Conservation (phyloP, 257 asterid species). For the Dorcoceras hygrometricum region DNA sequence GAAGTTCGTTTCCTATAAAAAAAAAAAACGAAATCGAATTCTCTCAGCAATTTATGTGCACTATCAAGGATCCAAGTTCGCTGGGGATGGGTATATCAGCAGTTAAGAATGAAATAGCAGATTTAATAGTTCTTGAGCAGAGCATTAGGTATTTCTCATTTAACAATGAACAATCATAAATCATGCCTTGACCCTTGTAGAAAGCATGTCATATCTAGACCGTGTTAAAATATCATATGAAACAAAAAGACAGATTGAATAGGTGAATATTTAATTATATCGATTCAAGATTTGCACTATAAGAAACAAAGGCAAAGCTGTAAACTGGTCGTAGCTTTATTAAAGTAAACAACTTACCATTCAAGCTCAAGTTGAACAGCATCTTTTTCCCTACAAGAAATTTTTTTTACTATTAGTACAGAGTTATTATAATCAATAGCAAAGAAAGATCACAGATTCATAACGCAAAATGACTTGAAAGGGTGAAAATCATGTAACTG, state of each 20-base stretch:
- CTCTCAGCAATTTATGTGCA: neutral
- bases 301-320: slow-evolving; percentile 14
- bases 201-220: neutral
- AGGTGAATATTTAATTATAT: neutral
- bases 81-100: neutral
- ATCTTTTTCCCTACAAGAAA: slow-evolving; percentile 67
- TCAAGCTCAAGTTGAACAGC: slow-evolving; percentile 89
- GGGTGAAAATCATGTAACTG: slow-evolving; percentile 12
- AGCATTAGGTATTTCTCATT: neutral
- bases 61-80: neutral
- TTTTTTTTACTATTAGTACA: slow-evolving; percentile 22
- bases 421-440: slow-evolving; percentile 8
- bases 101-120: neutral
- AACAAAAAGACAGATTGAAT: too few relatives aligned
- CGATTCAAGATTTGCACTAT: slow-evolving; percentile 11
- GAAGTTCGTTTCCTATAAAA: too few relatives aligned
- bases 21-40: too few relatives aligned
- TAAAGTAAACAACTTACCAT: slow-evolving; percentile 45
- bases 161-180: neutral
- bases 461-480: slow-evolving; percentile 7
- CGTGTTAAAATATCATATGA: neutral
- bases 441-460: slow-evolving; percentile 16
- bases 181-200: neutral
- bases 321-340: neutral
- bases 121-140: neutral